Conservation (phyloP, 2,329 filamentous ascomycete genomes). For the Alternaria sp. region DNA sequence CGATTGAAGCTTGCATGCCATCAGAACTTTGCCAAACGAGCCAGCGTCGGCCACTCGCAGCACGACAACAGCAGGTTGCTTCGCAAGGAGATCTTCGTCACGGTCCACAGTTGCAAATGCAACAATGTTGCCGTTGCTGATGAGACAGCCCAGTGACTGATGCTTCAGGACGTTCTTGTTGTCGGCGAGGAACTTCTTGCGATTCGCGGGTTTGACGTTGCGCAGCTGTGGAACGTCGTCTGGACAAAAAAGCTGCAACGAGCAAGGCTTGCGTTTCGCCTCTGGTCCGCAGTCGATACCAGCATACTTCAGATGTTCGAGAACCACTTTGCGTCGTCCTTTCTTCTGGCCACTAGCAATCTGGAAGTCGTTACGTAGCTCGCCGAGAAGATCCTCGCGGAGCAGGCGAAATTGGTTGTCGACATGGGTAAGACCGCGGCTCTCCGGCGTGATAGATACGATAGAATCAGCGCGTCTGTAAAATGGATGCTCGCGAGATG, state of each 20-base stretch:
- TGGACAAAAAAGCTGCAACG: constrained; percentile 51
- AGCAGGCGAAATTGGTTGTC: constrained; percentile 76
- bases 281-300: constrained; percentile 48
- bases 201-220: constrained; percentile 27
- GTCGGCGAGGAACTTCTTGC: constrained; percentile 54
- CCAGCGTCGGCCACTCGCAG: constrained; percentile 59
- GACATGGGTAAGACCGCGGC: constrained; percentile 59
- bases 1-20: constrained; percentile 28
- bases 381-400: constrained; percentile 72
- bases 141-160: constrained; percentile 66
- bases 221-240: constrained; percentile 56
- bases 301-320: constrained; percentile 51
- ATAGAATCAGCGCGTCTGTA: constrained; percentile 62
- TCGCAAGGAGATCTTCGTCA: constrained; percentile 54
- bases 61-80: constrained; percentile 55
- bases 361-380: constrained; percentile 67
- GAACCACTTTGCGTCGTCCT: constrained; percentile 48
- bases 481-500: constrained; percentile 59
- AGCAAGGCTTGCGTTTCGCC: constrained; percentile 34
- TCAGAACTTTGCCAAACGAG: constrained; percentile 57
- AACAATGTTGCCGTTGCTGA: constrained; percentile 58
- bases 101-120: constrained; percentile 67
- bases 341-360: constrained; percentile 58
- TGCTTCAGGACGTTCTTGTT: constrained; percentile 63
- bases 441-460: constrained; percentile 42